These are phyloP conservation scores for Colletotrichum orchidophilum DNA, from an alignment of 2,329 filamentous ascomycete species.

Conservation along the genomic window DNA sequence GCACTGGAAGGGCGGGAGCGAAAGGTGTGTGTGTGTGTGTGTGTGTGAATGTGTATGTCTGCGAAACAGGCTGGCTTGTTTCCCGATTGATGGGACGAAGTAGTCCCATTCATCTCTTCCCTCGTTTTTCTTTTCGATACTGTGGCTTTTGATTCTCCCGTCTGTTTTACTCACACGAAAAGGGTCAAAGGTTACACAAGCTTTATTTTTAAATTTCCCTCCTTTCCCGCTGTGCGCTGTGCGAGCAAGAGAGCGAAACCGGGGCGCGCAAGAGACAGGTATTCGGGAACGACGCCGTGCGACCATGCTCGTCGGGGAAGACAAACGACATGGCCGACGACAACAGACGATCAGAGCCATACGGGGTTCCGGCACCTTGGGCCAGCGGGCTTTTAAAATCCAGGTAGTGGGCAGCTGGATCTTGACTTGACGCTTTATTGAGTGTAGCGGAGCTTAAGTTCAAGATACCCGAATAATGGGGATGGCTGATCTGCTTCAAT, in stretches of 20 bases:
- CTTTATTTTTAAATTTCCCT: neutral
- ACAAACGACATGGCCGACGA: neutral
- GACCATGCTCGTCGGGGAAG: conserved; percentile 6
- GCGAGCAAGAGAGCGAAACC: conserved; percentile 9
- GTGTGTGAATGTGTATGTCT: no score
- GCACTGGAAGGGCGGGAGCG: neutral
- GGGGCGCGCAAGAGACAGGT: conserved; percentile 12
- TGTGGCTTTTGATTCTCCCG: neutral
- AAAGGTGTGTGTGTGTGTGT: no score
- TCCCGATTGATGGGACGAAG: conserved; percentile 26
- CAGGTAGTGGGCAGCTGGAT: neutral
- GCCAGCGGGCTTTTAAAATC: neutral
- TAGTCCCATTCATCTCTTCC: neutral
- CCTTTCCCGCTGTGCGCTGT: neutral
- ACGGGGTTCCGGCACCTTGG: neutral
- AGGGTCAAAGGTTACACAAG: conserved; percentile 1
- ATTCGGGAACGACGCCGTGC: conserved; percentile 19
- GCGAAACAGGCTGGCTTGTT: conserved; percentile 19
- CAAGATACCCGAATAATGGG: neutral
- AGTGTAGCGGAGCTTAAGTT: neutral
- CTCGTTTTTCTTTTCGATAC: neutral
- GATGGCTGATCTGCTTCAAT: neutral
- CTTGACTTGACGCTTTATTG: neutral
- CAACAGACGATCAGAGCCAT: neutral
- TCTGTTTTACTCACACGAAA: neutral